Percentiles rank a stretch among this genome's conserved stretches.
phyloP scores from a whole-genome alignment of 306 rosid species.

The Vicia villosa region DNA sequence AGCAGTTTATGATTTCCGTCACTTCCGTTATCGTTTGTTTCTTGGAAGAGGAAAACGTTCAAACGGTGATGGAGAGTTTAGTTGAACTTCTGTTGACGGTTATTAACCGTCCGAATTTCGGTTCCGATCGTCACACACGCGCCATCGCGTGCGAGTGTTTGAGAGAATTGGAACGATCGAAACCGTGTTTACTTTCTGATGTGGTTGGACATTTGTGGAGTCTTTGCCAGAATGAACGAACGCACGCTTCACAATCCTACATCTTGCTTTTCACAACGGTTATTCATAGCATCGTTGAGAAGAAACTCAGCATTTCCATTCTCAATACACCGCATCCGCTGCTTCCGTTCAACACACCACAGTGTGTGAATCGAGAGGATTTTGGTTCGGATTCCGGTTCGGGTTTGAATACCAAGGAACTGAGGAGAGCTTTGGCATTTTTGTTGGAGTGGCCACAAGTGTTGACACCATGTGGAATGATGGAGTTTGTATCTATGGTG shows the following conservation, averaged over 20 bases:
- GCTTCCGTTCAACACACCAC: slow-evolving; percentile 72
- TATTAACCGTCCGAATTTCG: slow-evolving; percentile 81
- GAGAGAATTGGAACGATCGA: slow-evolving; percentile 73
- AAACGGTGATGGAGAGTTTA: slow-evolving; percentile 43
- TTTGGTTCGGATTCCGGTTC: slow-evolving; percentile 2
- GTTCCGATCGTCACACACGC: slow-evolving; percentile 71
- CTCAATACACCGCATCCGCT: slow-evolving; percentile 64
- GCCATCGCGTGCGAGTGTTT: slow-evolving; percentile 85
- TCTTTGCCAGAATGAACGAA: slow-evolving; percentile 86
- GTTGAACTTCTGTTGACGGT: slow-evolving; percentile 69
- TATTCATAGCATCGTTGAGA: slow-evolving; percentile 57
- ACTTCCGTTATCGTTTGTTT: slow-evolving; percentile 66
- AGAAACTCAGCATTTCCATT: slow-evolving; percentile 57
- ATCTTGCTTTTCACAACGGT: slow-evolving; percentile 70
- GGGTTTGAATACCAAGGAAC: slow-evolving; percentile 70
- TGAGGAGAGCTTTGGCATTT: slow-evolving; percentile 81
- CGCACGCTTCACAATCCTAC: slow-evolving; percentile 84
- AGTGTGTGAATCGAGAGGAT: slow-evolving; percentile 35
- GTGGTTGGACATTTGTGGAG: slow-evolving; percentile 86
- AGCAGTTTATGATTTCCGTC: slow-evolving; percentile 78
- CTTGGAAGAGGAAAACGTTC: slow-evolving; percentile 34
- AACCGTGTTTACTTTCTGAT: slow-evolving; percentile 76
- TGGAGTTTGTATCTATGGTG: slow-evolving; percentile 75
- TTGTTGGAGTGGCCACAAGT: slow-evolving; percentile 89
- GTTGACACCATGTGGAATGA: slow-evolving; percentile 82